These are phyloP conservation scores for Coemansia sp. DNA, from an alignment of 192 early-diverging fungal species.

Conservation along the genomic window DNA sequence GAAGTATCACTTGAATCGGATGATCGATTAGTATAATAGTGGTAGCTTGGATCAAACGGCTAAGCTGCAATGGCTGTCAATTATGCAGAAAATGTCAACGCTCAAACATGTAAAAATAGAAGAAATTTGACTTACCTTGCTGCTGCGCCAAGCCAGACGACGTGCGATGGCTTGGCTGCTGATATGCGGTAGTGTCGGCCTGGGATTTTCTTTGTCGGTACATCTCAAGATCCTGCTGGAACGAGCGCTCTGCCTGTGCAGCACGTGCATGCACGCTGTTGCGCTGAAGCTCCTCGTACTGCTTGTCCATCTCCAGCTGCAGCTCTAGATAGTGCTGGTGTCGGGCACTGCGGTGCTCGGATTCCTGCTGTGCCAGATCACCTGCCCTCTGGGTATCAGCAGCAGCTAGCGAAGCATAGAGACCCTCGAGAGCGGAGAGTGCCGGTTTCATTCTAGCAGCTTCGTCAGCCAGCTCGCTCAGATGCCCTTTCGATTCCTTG, in stretches of 20 bases:
- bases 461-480: slow-evolving; percentile 20
- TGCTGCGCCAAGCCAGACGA: background rate
- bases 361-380: slow-evolving; percentile 32
- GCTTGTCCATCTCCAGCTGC: slow-evolving; percentile 46
- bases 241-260: slow-evolving; percentile 35
- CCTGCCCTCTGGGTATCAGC: slow-evolving; percentile 9
- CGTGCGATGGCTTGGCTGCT: background rate
- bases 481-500: slow-evolving; percentile 14
- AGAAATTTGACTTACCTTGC: background rate
- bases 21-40: too few species aligned
- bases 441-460: slow-evolving; percentile 20
- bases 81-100: background rate
- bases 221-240: slow-evolving; percentile 47
- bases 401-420: slow-evolving; percentile 32
- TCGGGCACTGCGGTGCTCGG: slow-evolving; percentile 28
- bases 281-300: slow-evolving; percentile 37
- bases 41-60: too few species aligned
- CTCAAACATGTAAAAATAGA: background rate
- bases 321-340: slow-evolving; percentile 42
- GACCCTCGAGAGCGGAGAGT: slow-evolving; percentile 21
- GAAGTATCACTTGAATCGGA: too few species aligned
- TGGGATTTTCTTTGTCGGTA: slow-evolving; percentile 16
- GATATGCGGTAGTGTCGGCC: background rate
- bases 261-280: slow-evolving; percentile 31
- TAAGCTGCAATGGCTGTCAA: background rate